Evolutionary conservation across 805 yeast species (phyloP), one percentile per base, ranked within the genome.

Genomic region (Candida ovalis): DNA sequence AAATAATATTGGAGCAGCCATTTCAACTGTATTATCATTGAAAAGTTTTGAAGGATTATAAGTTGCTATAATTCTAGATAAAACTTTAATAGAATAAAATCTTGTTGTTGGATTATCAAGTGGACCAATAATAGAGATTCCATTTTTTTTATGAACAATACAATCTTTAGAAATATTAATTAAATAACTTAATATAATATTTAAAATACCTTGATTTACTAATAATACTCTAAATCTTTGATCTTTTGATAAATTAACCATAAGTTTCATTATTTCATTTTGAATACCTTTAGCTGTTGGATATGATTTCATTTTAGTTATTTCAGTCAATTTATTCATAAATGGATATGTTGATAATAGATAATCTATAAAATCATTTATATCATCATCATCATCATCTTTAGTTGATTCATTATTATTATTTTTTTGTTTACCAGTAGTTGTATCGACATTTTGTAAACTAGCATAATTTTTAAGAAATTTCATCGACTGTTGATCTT

Each of bases 201-300:
- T 69, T 36, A 77, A 50, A 0, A 72, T 75, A 0, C 81, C 82
- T 54, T 77, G 79, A 42, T 71, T 66, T 9, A 74, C 74, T 4
- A 77, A 53, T n/a, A 66, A 72, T 10, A 64, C 59, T 23, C 73
- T 64, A 1, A 58, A 56, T 0, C 33, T 36, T 25, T 59, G 58
- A 21, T 57, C 58, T 3, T 49, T 37, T 1, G 77, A 57, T 1
- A 76, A 53, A 56, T 69, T 68, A 49, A 62, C 58, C 9, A 78
- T 50, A 1, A 76, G 60, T 24, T 50, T 53, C 4, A 77, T 59
- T 2, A 69, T 47, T 49, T 66, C 68, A 22, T 58, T 56, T 35
- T 58, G 59, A 27, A 60, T 50, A 38, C 66, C 62, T 12, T 28
- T 43, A 0, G 68, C 60, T 0, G 48, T 21, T n/a, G 41, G 36